These are phyloP conservation scores for Paecilomyces sp. DNA, from an alignment of 2,329 filamentous ascomycete species.

Conservation along the genomic window DNA sequence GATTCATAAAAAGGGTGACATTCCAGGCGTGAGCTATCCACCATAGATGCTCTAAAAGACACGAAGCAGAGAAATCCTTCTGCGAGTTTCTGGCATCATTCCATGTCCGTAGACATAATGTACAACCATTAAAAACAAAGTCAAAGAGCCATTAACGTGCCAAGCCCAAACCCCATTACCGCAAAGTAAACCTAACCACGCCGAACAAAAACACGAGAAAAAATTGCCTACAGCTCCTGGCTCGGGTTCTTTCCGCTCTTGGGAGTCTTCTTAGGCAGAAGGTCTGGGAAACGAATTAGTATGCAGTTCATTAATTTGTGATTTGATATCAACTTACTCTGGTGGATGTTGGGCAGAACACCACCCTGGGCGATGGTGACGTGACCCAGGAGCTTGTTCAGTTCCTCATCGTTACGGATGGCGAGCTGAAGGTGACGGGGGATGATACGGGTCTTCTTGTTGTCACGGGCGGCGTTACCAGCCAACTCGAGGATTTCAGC, in stretches of 20 bases:
- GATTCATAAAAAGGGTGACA: neutral
- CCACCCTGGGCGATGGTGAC: constrained; percentile 96
- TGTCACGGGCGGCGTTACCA: constrained; percentile 96
- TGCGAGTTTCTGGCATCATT: constrained; percentile 34
- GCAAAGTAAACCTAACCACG: constrained; percentile 63
- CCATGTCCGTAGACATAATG: constrained; percentile 54
- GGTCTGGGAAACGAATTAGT: constrained; percentile 58
- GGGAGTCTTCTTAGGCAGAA: constrained; percentile 97
- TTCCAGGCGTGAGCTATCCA: constrained; percentile 2
- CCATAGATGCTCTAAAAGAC: constrained; percentile 3
- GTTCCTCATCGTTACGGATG: constrained; percentile 98
- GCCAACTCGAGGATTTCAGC: constrained; percentile 98
- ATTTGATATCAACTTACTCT: constrained; percentile 58
- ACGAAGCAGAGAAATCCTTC: constrained; percentile 14
- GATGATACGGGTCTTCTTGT: constrained; percentile 99
- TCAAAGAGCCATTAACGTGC: constrained; percentile 49
- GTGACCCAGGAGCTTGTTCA: constrained; percentile 97
- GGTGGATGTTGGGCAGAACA: constrained; percentile 95
- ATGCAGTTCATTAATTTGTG: neutral
- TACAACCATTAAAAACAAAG: constrained; percentile 53
- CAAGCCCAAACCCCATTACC: constrained; percentile 67
- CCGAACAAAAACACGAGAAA: constrained; percentile 61
- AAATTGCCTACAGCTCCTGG: constrained; percentile 77
- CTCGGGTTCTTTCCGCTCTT: constrained; percentile 89
- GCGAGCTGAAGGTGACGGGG: constrained; percentile 97